Evolutionary conservation across 75 land plant genomes (phyloP), one percentile per base, ranked within the genome.

Genomic region (Pinus taeda): DNA sequence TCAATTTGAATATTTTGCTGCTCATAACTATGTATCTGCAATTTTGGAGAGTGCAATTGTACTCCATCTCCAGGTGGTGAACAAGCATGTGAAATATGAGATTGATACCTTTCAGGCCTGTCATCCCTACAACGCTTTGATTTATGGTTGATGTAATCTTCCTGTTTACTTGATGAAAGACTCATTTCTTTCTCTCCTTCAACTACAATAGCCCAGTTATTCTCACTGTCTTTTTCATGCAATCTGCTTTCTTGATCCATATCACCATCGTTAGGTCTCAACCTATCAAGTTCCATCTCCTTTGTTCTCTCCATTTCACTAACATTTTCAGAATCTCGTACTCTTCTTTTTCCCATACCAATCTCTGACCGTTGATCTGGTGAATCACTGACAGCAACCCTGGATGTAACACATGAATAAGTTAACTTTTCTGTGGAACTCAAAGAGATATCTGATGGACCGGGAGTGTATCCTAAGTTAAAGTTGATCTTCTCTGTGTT

Each of bases 241-340:
- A 56, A 17, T 15, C 61, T 79, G 57, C 69, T 63, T 33, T 69
- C 74, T 60, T 30, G 33, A 17, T 56, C 59, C 49, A 30, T 71
- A 14, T 62, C 80, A 72, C n/a, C 17, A 53, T 42, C 60, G 62
- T 20, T 60, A 45, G 12, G 14, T 59, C 81, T 64, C 37, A 64
- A 64, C 67, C 24, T 64, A 14, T 15, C 67, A 30, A 36, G 30
- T 30, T 64, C 71, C 33, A 30, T 29, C 26, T 64, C 37, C 37
- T 64, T 64, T 30, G 15, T 30, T 64, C 3, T 64, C 37, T 64
- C 37, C 49, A 67, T 39, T 39, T 67, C 21, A 20, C 45, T 67
- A 17, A 18, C 53, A 20, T 18, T 18, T 67, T 67, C 22, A 69
- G 8, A 4, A 17, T 69, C 71, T 36, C 53, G 37, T 69, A 20